Base-by-base conservation (phyloP, 805 yeast genomes). In the Maudiozyma turicensis region DNA sequence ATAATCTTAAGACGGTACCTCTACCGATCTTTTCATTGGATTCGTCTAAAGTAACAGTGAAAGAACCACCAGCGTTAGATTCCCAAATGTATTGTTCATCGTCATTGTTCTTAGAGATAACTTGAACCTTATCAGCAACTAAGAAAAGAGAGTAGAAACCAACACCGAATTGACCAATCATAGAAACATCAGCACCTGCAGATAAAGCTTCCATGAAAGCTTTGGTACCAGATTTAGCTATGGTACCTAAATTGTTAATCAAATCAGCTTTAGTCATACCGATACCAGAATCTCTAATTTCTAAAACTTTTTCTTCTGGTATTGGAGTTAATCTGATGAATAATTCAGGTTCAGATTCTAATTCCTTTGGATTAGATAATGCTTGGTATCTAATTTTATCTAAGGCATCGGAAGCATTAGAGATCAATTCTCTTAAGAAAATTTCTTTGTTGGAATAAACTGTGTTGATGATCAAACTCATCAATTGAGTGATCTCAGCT, bases 141-240 rank as follows among this genome's bases (percentile, higher is more conserved):
- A 93, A 81, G 86, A 93, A 93, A 60, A 91, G 79, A 49, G 99
- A 93, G 84, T 93, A 93, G 91, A 93, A 93, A 83, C 99, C 99
- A 64, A 93, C 99, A 89, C 99, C 99, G 78, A 93, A 93, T 78
- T 93, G 99, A 81, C 99, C 99, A 76, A 93, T 93, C 99, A 93
- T 93, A 57, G 98, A 90, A 55, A 93, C 97, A 72, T 93, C 99
- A 54, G 99, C 99, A 76, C 99, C 99, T 58, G 97, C 98, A 58
- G 95, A 84, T 59, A 95, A 80, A 59, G 99, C 99, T 77, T 93
- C 99, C 99, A 93, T 93, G 74, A 93, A 93, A 62, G 95, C 88
- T 78, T 93, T 93, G 64, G 99, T 93, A 77, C 99, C 99, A 59
- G 99, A 93, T 77, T 93, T 93, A 69, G 99, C 99, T 70, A 93